Evolutionary conservation across 2,329 filamentous ascomycete genomes (phyloP).

Genomic region (Epichloe sp.): DNA sequence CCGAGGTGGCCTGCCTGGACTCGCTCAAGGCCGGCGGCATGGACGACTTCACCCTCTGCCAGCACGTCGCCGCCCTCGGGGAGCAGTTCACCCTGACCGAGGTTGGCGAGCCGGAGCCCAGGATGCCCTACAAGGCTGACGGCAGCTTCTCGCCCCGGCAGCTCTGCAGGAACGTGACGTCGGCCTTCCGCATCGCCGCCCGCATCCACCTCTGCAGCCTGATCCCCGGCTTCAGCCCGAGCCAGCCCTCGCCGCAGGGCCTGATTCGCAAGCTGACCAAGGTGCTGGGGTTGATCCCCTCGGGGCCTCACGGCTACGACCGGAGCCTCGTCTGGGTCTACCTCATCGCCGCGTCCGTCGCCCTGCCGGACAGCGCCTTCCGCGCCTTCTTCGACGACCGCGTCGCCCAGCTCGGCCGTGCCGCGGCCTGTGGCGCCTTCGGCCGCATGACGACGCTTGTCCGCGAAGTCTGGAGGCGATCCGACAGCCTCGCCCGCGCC

Average conservation of each 20-base stretch:
- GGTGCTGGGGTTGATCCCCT: constrained; percentile 69
- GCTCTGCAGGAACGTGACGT: constrained; percentile 76
- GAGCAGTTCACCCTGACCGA: constrained; percentile 78
- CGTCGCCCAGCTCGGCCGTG: constrained; percentile 58
- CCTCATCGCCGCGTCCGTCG: constrained; percentile 72
- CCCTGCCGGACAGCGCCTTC: constrained; percentile 60
- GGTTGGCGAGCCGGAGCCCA: constrained; percentile 42
- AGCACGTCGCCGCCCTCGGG: constrained; percentile 78
- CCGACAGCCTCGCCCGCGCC: constrained; percentile 37
- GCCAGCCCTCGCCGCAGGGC: constrained; percentile 58
- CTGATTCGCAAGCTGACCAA: constrained; percentile 67
- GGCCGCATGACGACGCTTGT: constrained; percentile 70
- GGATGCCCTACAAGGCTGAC: constrained; percentile 50
- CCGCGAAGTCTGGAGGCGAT: constrained; percentile 72
- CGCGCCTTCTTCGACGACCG: constrained; percentile 67
- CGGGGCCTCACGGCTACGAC: constrained; percentile 72
- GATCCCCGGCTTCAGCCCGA: constrained; percentile 73
- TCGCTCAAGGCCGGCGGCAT: constrained; percentile 72
- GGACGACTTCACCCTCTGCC: constrained; percentile 75
- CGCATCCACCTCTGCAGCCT: constrained; percentile 95
- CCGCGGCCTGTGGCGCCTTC: constrained; percentile 71
- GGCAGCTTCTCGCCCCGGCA: constrained; percentile 71
- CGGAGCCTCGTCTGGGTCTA: constrained; percentile 88
- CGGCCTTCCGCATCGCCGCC: constrained; percentile 80
- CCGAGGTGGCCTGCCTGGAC: constrained; percentile 92